Evolutionary conservation across 345 rosid genomes (phyloP).

Genomic region (Eucalyptus caleyi): DNA sequence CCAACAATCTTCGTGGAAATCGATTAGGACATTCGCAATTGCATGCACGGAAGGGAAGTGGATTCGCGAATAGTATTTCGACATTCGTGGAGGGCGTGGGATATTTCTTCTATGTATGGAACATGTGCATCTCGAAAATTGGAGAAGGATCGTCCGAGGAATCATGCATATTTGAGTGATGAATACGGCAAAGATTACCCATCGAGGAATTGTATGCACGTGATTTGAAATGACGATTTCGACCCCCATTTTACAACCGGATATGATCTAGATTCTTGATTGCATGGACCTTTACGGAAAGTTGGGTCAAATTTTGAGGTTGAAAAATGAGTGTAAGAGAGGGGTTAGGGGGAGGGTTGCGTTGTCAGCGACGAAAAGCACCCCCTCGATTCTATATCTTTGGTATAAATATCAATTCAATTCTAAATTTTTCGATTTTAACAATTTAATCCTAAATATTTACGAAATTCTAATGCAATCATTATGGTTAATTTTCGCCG

Average conservation of each 20-base stretch:
- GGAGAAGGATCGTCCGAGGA: background rate
- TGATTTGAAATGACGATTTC: background rate
- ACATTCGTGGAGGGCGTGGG: background rate
- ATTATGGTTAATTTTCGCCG: rapidly evolving
- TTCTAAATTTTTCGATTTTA: background rate
- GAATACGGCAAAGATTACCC: background rate
- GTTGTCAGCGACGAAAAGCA: background rate
- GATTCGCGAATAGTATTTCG: background rate
- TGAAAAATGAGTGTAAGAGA: background rate
- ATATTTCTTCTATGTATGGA: background rate
- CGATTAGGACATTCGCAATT: background rate
- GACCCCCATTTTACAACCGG: background rate
- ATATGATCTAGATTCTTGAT: background rate
- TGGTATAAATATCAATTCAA: rapidly evolving
- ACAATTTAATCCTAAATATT: too few relatives aligned
- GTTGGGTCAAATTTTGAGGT: background rate
- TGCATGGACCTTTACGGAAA: background rate
- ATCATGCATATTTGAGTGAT: background rate
- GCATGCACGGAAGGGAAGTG: background rate
- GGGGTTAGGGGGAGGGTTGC: background rate
- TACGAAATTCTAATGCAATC: too few relatives aligned
- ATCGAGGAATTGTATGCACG: background rate
- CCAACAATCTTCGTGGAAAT: background rate
- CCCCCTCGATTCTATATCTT: rapidly evolving
- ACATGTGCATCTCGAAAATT: background rate